Evolutionary conservation across 202 grass and related monocot species (phyloP).

Genomic region (Brachypodium distachyon): DNA sequence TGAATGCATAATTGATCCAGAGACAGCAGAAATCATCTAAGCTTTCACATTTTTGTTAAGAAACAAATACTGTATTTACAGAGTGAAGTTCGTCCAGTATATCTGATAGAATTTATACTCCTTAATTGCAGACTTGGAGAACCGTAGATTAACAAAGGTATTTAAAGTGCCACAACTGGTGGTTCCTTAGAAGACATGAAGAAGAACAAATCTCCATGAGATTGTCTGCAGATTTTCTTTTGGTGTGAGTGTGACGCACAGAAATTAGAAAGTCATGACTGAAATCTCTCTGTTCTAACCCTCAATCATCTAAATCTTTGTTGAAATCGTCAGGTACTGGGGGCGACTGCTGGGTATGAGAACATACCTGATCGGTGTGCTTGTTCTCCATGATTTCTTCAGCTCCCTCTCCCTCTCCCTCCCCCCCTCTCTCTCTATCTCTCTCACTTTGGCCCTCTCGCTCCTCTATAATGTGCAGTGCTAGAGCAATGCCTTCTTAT

Average conservation of each 20-base stretch:
- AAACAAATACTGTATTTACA: neutral
- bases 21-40: neutral
- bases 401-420: neutral
- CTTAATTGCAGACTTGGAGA: neutral
- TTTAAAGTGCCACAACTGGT: neutral
- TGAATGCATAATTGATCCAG: neutral
- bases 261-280: neutral
- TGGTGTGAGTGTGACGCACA: neutral
- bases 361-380: conserved; percentile 18
- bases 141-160: neutral
- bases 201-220: neutral
- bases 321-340: neutral
- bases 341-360: neutral
- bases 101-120: neutral
- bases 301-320: neutral
- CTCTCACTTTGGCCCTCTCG: no score
- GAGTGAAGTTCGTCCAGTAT: neutral
- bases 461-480: neutral
- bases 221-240: neutral
- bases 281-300: neutral
- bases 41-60: neutral
- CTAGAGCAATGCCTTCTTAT: conserved; percentile 1
- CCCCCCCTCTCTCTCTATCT: no score
- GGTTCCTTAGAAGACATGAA: neutral
- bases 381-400: conserved; percentile 24